phyloP scores from a whole-genome alignment of 768 basidiomycete genomes.

The Mrakia frigida region DNA sequence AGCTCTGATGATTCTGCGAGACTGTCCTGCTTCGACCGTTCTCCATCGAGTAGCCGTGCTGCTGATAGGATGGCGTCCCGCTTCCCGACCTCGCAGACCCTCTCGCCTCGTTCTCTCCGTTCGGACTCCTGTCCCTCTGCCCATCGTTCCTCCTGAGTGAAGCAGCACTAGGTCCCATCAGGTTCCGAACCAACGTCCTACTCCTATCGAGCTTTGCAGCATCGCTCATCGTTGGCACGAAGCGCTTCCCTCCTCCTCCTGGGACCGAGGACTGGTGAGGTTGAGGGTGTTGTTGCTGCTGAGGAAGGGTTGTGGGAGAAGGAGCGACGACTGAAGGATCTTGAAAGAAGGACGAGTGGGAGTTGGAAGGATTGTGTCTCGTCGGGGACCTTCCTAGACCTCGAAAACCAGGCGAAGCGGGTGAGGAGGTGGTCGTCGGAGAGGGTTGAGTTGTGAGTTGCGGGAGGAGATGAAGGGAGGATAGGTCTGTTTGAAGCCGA shows the following conservation, averaged over 20 bases:
- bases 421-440: not conserved
- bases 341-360: conserved; percentile 11
- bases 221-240: conserved; percentile 18
- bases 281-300: not conserved
- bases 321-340: not conserved
- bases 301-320: not conserved
- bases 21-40: not conserved
- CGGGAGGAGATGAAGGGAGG: conserved; percentile 1
- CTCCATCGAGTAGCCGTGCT: not conserved
- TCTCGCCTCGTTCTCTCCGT: conserved; percentile 8
- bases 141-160: not conserved
- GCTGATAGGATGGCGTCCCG: not conserved
- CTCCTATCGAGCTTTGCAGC: conserved; percentile 4
- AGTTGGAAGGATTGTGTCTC: conserved; percentile 10
- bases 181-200: conserved; percentile 11
- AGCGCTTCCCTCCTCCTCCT: not conserved
- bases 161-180: not conserved
- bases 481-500: not conserved
- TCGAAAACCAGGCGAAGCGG: not conserved
- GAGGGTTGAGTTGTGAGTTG: not conserved
- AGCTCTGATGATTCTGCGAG: not conserved
- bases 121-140: not conserved
- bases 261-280: not conserved
- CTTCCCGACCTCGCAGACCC: not conserved
- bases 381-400: not conserved